Base-by-base conservation (phyloP, 331 rosid genomes). In the Quercus lobata region DNA sequence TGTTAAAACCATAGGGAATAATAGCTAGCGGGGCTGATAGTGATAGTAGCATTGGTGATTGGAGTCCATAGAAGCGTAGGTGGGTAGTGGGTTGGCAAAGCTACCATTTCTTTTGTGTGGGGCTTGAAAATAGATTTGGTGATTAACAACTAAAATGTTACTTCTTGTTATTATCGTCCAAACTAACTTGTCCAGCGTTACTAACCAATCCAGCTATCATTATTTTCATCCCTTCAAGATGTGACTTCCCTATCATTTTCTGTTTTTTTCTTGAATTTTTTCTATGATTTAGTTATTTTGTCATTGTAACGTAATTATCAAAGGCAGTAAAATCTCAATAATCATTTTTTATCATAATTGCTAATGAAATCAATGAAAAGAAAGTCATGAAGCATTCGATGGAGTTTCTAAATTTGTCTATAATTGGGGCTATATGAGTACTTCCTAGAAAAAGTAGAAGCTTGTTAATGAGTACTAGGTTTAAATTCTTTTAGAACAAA, bases 11-110 rank as follows among this genome's bases (percentile, higher is more conserved):
- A 78, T 73, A 16, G 15, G 68, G 69, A 16, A 24, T 60, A 60
- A 9, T 24, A 14, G 68, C 65, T 24, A 49, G 68, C 65, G 74
- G 44, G 18, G 77, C 32, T 68, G 37, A 54, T 32, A 6, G 30
- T 49, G 55, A 49, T 37, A 52, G 70, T n/a, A 49, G 63, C 27
- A 41, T 37, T 41, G 49, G 49, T 2, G 58, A 54, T 57, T 16
- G 57, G 57, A 71, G n/a, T 19, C 17, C 10, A 30, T 52, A 44
- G 60, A 37, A 49, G 32, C 68, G 18, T 41, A 49, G 55, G 55
- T 49, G 55, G 55, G 55, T 14, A 49, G 55, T 78, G 32, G 74
- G 69, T 73, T 24, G 66, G 83, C 69, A 66, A 65, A 80, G 70
- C 69, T 66, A 27, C 34, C 73, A n/a, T 16, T 52, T 15, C 46